Base-by-base conservation (phyloP, 2,329 filamentous ascomycete genomes). In the Ilyonectria sp. region DNA sequence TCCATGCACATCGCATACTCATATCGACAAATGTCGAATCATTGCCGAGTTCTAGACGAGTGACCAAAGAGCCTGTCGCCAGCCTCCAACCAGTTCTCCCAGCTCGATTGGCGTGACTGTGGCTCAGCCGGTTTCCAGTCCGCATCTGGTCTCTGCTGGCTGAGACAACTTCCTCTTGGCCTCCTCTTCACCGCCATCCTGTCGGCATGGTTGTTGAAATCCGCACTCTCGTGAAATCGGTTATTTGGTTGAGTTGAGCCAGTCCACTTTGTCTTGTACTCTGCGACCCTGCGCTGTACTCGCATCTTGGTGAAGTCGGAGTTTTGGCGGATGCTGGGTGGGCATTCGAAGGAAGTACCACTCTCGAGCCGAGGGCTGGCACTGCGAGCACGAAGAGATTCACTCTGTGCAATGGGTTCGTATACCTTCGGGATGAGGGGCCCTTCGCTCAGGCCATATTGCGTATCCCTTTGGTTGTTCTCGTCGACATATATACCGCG, bases 81-180 rank as follows among this genome's bases (percentile, higher is more conserved):
- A 23, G 74, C 74, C 44, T 70, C 58, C 47, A 59, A 74, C 74
- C 74, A 75, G 43, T 63, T 59, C 44, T 74, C 68, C n/a, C 71
- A 68, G 31, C 61, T 75, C 11, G 66, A 69, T 52, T 73, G 68
- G 11, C 71, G 71, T 44, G 31, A 35, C 15, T 43, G 53, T 7
- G n/a, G n/a, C 67, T 74, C 53, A 60, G 66, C 23, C 61, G 68
- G 67, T 55, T 57, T 68, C 44, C 63, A 62, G 10, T 65, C 53
- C n/a, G 43, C 47, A 43, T 66, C 63, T 47, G 21, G 15, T 40
- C 21, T 63, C 19, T 35, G 63, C 17, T 37, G 61, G 26, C 46
- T 50, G 19, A 60, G 40, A 37, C 47, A 43, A 31, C 61, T 56
- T 17, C 53, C 61, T 33, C 47, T 61, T 9, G 54, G 54, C 33